phyloP scores from a whole-genome alignment of 768 basidiomycete species.

The Mrakia gelida region DNA sequence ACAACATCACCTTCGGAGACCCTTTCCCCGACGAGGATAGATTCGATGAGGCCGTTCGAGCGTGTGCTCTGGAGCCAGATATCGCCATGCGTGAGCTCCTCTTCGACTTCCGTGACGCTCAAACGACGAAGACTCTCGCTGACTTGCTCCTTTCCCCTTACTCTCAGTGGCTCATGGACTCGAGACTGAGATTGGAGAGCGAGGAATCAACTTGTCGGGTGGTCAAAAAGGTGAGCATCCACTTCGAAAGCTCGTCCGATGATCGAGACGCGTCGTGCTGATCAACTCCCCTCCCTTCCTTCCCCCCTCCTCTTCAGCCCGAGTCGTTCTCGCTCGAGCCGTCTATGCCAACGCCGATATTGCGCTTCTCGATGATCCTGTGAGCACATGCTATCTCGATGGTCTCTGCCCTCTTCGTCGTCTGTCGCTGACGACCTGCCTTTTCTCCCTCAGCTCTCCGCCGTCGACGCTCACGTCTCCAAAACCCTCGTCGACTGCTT shows the following conservation, averaged over 20 bases:
- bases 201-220: conserved; percentile 50
- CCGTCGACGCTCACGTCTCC: conserved; percentile 72
- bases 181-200: conserved; percentile 33
- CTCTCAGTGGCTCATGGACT: conserved; percentile 23
- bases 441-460: conserved; percentile 42
- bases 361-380: conserved; percentile 42
- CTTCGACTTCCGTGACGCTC: no score
- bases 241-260: not conserved
- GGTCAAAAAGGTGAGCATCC: conserved; percentile 31
- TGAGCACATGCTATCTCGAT: no score
- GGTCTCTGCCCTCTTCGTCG: no score
- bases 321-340: conserved; percentile 40
- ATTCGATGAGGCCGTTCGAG: conserved; percentile 36
- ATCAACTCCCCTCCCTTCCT: no score
- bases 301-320: conserved; percentile 19
- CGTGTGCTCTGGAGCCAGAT: conserved; percentile 36
- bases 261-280: not conserved
- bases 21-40: conserved; percentile 34
- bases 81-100: conserved; percentile 17
- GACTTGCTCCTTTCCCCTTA: not conserved
- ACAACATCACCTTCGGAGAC: conserved; percentile 52
- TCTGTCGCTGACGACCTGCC: no score
- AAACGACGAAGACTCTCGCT: no score
- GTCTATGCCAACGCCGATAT: conserved; percentile 38
- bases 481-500: conserved; percentile 63